Percentiles rank a stretch among this genome's conserved stretches.
phyloP scores from a whole-genome alignment of 2,329 filamentous ascomycete species.

The Stagonosporopsis tanaceti region DNA sequence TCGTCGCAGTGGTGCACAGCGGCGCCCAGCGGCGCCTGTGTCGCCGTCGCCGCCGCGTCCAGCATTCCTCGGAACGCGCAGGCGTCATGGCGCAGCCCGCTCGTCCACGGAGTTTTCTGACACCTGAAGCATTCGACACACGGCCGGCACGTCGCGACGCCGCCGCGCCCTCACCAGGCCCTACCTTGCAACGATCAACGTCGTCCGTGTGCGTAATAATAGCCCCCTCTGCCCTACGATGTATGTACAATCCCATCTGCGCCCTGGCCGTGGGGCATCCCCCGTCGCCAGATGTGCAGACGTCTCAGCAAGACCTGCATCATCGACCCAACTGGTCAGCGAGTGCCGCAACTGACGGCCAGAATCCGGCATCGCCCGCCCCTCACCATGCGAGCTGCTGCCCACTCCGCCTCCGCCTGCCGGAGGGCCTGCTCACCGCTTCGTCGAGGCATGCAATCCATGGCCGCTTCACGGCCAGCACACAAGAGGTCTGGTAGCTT shows the following conservation, averaged over 20 bases:
- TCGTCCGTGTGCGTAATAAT: conserved; percentile 17
- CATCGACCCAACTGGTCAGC: conserved; percentile 12
- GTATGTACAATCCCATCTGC: neutral
- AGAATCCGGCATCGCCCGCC: conserved; percentile 39
- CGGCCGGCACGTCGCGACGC: conserved; percentile 9
- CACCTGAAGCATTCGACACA: conserved; percentile 11
- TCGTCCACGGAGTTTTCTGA: conserved; percentile 8
- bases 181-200: conserved; percentile 18
- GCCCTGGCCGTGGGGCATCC: conserved; percentile 15
- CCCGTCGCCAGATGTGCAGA: conserved; percentile 15
- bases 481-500: conserved; percentile 18
- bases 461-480: conserved; percentile 11
- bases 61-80: conserved; percentile 13
- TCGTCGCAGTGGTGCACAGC: too few species aligned
- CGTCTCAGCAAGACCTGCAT: conserved; percentile 15
- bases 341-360: conserved; percentile 14
- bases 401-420: conserved; percentile 17
- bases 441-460: conserved; percentile 13
- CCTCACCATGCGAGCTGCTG: conserved; percentile 15
- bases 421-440: conserved; percentile 34
- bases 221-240: conserved; percentile 7
- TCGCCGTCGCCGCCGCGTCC: conserved; percentile 14
- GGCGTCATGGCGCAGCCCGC: conserved; percentile 8
- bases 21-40: conserved; percentile 12
- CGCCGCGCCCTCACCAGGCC: conserved; percentile 10